A percentile compares a stretch with the other conserved stretches of the same genome.
phyloP scores from a whole-genome alignment of 148 eudicot species.

The Gaultheria prostrata region DNA sequence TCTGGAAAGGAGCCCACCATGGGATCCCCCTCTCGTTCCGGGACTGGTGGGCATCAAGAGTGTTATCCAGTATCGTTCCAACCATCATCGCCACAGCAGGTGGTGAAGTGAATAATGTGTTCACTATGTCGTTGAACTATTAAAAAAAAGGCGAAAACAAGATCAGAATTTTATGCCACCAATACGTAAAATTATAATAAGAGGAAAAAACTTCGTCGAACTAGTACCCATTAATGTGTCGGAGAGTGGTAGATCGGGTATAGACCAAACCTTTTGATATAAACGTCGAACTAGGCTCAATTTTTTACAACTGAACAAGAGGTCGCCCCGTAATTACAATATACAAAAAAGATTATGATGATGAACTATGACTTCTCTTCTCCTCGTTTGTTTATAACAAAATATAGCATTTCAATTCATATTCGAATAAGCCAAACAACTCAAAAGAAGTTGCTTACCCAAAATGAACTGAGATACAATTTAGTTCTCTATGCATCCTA shows the following conservation, averaged over 20 bases:
- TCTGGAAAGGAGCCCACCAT: slow-evolving; percentile 85
- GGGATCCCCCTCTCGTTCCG: slow-evolving; percentile 70
- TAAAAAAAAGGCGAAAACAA: neutral
- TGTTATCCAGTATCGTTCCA: slow-evolving; percentile 65
- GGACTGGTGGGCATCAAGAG: slow-evolving; percentile 48
- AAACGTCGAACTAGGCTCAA: too few species aligned
- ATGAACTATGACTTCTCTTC: too few species aligned
- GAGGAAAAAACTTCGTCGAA: neutral
- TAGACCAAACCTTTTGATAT: too few species aligned
- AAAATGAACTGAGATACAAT: neutral
- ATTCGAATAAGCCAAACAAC: neutral
- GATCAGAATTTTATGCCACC: neutral
- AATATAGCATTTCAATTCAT: neutral
- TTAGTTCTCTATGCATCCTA: neutral
- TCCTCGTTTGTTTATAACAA: neutral
- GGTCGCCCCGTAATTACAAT: too few species aligned
- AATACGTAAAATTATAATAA: neutral
- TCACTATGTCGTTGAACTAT: slow-evolving; percentile 90
- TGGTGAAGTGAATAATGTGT: slow-evolving; percentile 81
- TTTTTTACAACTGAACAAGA: too few species aligned
- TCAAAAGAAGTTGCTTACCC: neutral
- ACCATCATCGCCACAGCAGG: slow-evolving; percentile 77
- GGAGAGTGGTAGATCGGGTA: neutral
- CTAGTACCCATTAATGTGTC: neutral
- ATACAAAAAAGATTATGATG: too few species aligned